Conservation (phyloP, 2,329 filamentous ascomycete genomes). For the Fusarium sambucinum region DNA sequence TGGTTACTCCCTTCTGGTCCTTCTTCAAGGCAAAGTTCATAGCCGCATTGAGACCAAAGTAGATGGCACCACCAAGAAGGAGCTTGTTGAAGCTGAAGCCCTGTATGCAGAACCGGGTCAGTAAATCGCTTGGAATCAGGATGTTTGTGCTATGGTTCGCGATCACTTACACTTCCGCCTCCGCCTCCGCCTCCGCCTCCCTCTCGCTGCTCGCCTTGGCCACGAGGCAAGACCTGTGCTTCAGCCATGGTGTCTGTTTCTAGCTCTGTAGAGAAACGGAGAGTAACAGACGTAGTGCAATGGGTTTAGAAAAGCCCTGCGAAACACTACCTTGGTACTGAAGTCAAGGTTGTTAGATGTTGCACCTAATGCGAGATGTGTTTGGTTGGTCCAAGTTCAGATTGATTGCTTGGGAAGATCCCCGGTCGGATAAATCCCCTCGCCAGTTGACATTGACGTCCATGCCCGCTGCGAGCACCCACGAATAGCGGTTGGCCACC, state of each 20-base stretch:
- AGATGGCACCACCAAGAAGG: conserved; percentile 65
- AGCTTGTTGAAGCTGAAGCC: conserved; percentile 60
- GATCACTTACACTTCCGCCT: conserved; percentile 48
- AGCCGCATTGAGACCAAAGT: conserved; percentile 69
- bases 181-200: conserved; percentile 31
- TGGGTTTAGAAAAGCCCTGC: conserved; percentile 8
- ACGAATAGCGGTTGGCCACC: conserved; percentile 39
- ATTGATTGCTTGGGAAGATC: conserved; percentile 1
- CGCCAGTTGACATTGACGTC: conserved; percentile 37
- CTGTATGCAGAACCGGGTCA: conserved; percentile 40
- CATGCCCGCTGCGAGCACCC: conserved; percentile 30
- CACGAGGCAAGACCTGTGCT: conserved; percentile 42
- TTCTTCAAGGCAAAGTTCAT: conserved; percentile 66
- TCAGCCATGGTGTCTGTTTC: conserved; percentile 45
- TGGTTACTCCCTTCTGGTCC: conserved; percentile 60
- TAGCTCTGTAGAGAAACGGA: conserved; percentile 8
- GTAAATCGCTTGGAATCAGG: not conserved
- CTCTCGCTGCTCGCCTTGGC: conserved; percentile 43
- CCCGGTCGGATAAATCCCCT: conserved; percentile 35
- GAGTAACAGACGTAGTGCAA: conserved; percentile 4
- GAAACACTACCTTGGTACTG: conserved; percentile 21
- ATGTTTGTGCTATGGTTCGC: conserved; percentile 6
- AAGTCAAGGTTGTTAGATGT: conserved; percentile 35
- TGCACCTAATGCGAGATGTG: conserved; percentile 24
- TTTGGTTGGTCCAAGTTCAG: conserved; percentile 26